Percentiles rank a stretch among this genome's conserved stretches.
These are phyloP conservation scores for Candida germanica DNA, from an alignment of 805 yeast genomes.

Conservation along the genomic window DNA sequence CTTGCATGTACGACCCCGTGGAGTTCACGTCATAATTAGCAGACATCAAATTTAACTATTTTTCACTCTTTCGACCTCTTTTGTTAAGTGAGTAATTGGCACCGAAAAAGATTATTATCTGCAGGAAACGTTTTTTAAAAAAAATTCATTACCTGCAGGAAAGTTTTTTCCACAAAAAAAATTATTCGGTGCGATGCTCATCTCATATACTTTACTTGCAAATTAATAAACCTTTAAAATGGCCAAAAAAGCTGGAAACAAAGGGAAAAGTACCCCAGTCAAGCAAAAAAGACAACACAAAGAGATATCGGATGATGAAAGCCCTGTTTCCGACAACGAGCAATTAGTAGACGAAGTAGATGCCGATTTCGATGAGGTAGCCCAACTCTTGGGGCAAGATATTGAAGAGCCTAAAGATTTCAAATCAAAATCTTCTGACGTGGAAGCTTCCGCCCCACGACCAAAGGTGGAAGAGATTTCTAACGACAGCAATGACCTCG, in stretches of 20 bases:
- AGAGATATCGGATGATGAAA: slow-evolving; percentile 8
- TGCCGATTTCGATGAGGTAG: slow-evolving; percentile 56
- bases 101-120: slow-evolving; percentile 1
- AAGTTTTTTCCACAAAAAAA: too few relatives aligned
- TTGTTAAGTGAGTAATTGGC: too few relatives aligned
- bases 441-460: slow-evolving; percentile 24
- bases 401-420: slow-evolving; percentile 33
- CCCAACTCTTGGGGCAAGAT: slow-evolving; percentile 47
- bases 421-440: slow-evolving; percentile 5
- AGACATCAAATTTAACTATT: too few relatives aligned
- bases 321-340: slow-evolving; percentile 35
- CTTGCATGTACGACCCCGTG: slow-evolving; percentile 73
- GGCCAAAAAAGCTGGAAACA: background rate
- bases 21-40: slow-evolving; percentile 51
- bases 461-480: slow-evolving; percentile 21
- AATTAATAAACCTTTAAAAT: slow-evolving; percentile 3
- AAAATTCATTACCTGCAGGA: too few relatives aligned
- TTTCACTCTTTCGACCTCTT: background rate
- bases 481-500: slow-evolving; percentile 16
- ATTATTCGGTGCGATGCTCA: slow-evolving; percentile 12
- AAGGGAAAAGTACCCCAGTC: background rate
- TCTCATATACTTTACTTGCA: slow-evolving; percentile 3
- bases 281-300: slow-evolving; percentile 1
- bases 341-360: slow-evolving; percentile 52
- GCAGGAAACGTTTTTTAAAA: too few relatives aligned